Conservation (phyloP, 805 yeast genomes). For the Lachancea meyersii region DNA sequence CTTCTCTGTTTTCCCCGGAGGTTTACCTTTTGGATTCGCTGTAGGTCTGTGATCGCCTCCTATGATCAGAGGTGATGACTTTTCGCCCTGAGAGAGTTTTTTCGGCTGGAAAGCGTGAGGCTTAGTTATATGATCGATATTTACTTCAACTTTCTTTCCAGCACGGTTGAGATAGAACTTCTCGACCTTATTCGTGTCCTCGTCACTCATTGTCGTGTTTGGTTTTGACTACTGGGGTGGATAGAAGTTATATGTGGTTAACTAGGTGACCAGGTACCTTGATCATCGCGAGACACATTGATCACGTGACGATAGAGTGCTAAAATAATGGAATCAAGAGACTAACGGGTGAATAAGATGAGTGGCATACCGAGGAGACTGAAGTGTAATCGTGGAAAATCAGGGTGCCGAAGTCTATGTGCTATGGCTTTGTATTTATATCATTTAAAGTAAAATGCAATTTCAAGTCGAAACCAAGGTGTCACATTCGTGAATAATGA, state of each 20-base stretch:
- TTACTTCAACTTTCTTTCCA: conserved; percentile 19
- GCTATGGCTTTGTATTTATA: no score
- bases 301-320: no score
- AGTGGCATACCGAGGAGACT: no score
- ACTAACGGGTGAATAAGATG: no score
- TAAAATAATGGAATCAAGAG: no score
- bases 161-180: conserved; percentile 19
- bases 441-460: no score
- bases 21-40: background rate
- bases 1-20: background rate
- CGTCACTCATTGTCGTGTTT: background rate
- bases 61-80: conserved; percentile 12
- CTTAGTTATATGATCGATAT: conserved; percentile 18
- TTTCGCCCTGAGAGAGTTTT: background rate
- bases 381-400: no score
- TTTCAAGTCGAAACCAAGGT: no score
- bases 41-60: conserved; percentile 25
- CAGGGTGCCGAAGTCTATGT: no score
- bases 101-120: conserved; percentile 22
- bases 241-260: background rate
- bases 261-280: no score
- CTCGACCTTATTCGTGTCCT: background rate
- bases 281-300: no score
- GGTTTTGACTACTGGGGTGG: background rate
- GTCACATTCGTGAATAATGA: no score